Evolutionary conservation across 2,329 filamentous ascomycete species (phyloP).

Genomic region (Xylaria hypoxylon): DNA sequence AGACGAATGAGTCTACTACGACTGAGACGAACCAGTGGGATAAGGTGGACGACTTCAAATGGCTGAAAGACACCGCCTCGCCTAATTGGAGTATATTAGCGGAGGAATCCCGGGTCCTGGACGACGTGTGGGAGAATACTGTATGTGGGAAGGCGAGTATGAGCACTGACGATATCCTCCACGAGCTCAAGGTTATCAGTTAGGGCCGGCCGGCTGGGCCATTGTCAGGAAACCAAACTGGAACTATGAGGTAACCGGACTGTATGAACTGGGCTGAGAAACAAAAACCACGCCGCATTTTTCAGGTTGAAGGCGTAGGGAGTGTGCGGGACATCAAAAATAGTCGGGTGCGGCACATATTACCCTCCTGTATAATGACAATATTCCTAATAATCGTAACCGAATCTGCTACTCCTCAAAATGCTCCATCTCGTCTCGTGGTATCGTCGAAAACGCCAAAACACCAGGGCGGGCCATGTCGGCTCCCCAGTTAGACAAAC

Average conservation of each 20-base stretch:
- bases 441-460: constrained; percentile 27
- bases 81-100: constrained; percentile 86
- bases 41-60: constrained; percentile 97
- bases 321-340: not conserved
- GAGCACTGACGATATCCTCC: constrained; percentile 74
- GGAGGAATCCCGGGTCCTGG: constrained; percentile 67
- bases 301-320: not conserved
- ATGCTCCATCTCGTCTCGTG: constrained; percentile 12
- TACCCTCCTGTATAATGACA: not conserved
- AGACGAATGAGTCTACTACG: constrained; percentile 47
- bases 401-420: not conserved
- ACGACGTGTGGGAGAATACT: constrained; percentile 75
- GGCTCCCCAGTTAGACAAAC: not conserved
- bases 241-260: not conserved
- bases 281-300: not conserved
- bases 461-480: constrained; percentile 14
- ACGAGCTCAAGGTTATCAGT: constrained; percentile 42
- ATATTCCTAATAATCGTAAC: constrained; percentile 1
- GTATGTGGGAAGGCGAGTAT: constrained; percentile 72
- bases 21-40: constrained; percentile 78
- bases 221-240: not conserved
- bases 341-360: not conserved
- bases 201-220: not conserved
- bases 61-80: constrained; percentile 86
- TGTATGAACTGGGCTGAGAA: not conserved